Base-by-base conservation (phyloP, 2,329 filamentous ascomycete species). In the Cordyceps tenuipes region DNA sequence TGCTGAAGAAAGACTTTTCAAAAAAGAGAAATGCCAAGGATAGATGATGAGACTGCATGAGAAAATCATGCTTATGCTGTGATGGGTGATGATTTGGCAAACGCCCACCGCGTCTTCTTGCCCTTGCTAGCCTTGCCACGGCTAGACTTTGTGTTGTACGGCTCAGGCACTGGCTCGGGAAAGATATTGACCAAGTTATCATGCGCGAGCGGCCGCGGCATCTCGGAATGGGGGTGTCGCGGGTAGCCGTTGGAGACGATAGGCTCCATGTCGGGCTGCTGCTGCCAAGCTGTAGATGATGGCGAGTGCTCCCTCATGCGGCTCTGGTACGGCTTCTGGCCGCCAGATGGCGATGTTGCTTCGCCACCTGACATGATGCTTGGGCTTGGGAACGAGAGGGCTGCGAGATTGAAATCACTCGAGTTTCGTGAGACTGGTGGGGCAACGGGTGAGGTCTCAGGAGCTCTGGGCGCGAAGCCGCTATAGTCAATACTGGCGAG, bases 91-190 rank as follows among this genome's bases (percentile, higher is more conserved):
- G 62, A 66, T 52, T 67, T 66, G 59, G 66, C 61, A 29, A 67
- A 62, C 19, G 68, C 69, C 69, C 69, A 71, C 15, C 70, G 67
- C 41, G 62, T 69, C 66, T 69, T 71, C 63, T 72, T 72, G 9
- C 61, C 49, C 54, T 63, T 63, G 36, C 10, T 43, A 2, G 55
- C 54, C 46, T 62, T 62, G 29, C 39, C 44, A 21, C 44, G 50
- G 12, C 49, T 17, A 2, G 50, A 47, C n/a, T 56, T 57, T 31
- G 34, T 7, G 13, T 61, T 36, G 21, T 51, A 53, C 12, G 55
- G 21, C 5, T 60, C 57, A 36, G 57, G 39, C 12, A 49, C 53
- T 3, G 62, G 59, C 52, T 63, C 62, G 8, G 62, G 62, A 23
- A 63, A 61, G 17, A 57, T 57, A 50, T 63, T 62, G 41, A 59